Evolutionary conservation across 1,284 basidiomycete genomes (phyloP), one percentile per base, ranked within the genome.

Genomic region (Puccinia hordei): DNA sequence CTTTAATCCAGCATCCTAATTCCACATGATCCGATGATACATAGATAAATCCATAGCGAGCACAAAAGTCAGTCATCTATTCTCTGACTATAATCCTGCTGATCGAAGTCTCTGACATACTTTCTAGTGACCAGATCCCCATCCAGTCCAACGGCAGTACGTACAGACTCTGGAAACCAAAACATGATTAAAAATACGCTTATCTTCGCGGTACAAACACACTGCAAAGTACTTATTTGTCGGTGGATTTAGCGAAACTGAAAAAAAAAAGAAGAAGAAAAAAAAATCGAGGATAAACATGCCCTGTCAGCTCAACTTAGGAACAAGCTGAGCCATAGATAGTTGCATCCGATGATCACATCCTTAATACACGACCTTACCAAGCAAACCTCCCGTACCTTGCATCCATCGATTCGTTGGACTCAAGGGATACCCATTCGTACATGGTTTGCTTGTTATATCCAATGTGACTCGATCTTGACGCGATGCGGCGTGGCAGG

Each of bases 151-250:
- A 59, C 30, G 27, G 8, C 24, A 33, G 27, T n/a, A n/a, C n/a
- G n/a, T n/a, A n/a, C n/a, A n/a, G n/a, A n/a, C n/a, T 59, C 24
- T 55, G 22, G 8, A 24, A 55, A 19, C 53, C 15, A 55, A 59
- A 33, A 59, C 13, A 59, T n/a, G n/a, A n/a, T n/a, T n/a, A 17
- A 17, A 33, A 30, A 59, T 33, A 1, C 33, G 22, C 53, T 59
- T 33, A 59, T 59, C 57, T 59, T 59, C 57, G 57, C 30, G 30
- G 30, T 59, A 59, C 57, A 59, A 30, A 9, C 57, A 27, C 53
- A 24, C 57, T 27, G 27, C 30, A 59, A 27, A 59, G 57, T 59
- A 59, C 17, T 27, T 55, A 19, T 8, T 19, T 57, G 55, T 57
- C n/a, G 24, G 24, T 59, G 4, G 30, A 17, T 17, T 24, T 55